Base-by-base conservation (phyloP, 768 basidiomycete species). In the Postia placenta region DNA sequence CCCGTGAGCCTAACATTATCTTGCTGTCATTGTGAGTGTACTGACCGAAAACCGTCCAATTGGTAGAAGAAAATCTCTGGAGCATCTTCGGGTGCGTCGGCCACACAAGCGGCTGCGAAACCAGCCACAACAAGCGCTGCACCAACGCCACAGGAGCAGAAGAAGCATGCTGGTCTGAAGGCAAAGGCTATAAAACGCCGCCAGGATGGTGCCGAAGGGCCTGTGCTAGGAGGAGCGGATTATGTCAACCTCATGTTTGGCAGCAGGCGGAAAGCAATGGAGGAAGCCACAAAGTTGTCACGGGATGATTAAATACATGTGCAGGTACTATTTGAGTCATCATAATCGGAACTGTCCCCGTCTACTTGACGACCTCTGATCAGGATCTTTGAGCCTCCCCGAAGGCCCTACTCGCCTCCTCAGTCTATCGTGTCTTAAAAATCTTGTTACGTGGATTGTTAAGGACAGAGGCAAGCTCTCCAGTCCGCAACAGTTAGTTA, bases 161-260 rank as follows among this genome's bases (percentile, higher is more conserved):
- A 74, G 59, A 82, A 80, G 63, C 72, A 72, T 43, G 73, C 74
- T 1, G 70, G 60, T 4, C 56, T 79, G 45, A 81, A 79, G 56
- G 69, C 64, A 25, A 77, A 76, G 54, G 58, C 65, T 12, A 68
- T 59, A 26, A 56, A 54, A 35, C 55, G 50, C 42, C 19, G 49
- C 5, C 58, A 51, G 37, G 55, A 48, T 20, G 48, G 46, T 22
- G 57, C 47, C 41, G 72, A 65, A 12, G 72, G 66, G 0, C 74
- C 62, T 45, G 74, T 89, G 2, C 69, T 89, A 30, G 86, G 84
- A 17, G 85, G 77, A 17, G 87, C 83, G 25, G 88, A 91, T 64
- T 91, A 90, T 60, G 80, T 91, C 40, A 71, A 76, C 11, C 62
- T 90, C 54, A 67, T 87, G 72, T 71, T 81, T 73, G 86, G 87